phyloP scores from a whole-genome alignment of 352 stramenopile species.

The Phytopythium mirpurense region DNA sequence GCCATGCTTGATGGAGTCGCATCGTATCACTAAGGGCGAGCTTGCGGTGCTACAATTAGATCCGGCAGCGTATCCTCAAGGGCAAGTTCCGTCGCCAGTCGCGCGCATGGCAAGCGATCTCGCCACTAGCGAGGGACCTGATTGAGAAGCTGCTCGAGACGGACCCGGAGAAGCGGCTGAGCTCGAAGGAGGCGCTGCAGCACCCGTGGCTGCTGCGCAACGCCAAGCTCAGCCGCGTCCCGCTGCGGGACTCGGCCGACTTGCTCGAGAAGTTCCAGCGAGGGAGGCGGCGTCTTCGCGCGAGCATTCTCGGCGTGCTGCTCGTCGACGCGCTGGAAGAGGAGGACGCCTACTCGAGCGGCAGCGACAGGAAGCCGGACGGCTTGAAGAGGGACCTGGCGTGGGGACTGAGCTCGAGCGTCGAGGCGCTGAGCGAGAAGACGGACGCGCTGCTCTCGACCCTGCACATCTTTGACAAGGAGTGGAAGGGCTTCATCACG shows the following conservation, averaged over 20 bases:
- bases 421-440: constrained; percentile 62
- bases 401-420: constrained; percentile 69
- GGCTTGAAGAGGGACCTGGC: constrained; percentile 39
- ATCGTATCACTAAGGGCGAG: background rate
- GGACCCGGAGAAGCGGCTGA: constrained; percentile 61
- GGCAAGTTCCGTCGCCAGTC: constrained; percentile 71
- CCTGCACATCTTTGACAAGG: constrained; percentile 70
- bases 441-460: constrained; percentile 62
- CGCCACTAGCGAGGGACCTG: constrained; percentile 51
- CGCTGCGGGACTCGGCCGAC: constrained; percentile 65
- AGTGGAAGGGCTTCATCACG: constrained; percentile 79
- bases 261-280: constrained; percentile 77
- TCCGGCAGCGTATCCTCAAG: constrained; percentile 72
- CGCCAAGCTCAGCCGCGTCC: constrained; percentile 43
- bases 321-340: constrained; percentile 53
- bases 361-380: constrained; percentile 23
- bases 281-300: constrained; percentile 63
- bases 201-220: constrained; percentile 69
- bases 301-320: constrained; percentile 76
- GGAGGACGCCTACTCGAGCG: constrained; percentile 18
- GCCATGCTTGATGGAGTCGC: too few species aligned
- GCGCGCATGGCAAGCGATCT: constrained; percentile 71
- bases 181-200: constrained; percentile 50
- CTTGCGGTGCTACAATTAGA: constrained; percentile 20
- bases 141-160: constrained; percentile 69